Percentiles rank a stretch among this genome's conserved stretches.
phyloP scores from a whole-genome alignment of 352 stramenopile species.

The Plasmopara viticola region DNA sequence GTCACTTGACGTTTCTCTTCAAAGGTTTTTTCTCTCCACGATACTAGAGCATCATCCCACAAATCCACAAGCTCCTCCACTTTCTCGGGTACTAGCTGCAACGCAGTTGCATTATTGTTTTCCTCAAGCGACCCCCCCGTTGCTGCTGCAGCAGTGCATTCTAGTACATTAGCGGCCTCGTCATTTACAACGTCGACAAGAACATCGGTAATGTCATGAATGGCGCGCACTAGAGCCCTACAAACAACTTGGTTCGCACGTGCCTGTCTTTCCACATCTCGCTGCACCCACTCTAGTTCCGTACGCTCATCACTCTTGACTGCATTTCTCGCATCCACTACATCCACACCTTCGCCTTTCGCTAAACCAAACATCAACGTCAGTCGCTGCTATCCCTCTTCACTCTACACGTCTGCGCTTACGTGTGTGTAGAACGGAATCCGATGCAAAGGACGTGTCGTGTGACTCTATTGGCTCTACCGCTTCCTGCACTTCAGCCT shows the following conservation, averaged over 20 bases:
- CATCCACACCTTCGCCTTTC: background rate
- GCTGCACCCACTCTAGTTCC: conserved; percentile 41
- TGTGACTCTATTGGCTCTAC: conserved; percentile 5
- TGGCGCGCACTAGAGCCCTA: conserved; percentile 18
- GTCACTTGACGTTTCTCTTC: conserved; percentile 14
- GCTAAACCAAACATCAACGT: conserved; percentile 6
- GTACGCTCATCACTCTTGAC: conserved; percentile 23
- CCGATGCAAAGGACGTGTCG: conserved; percentile 14
- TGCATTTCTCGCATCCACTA: background rate
- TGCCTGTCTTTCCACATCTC: conserved; percentile 31
- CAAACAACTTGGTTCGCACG: conserved; percentile 25
- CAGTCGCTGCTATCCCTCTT: background rate
- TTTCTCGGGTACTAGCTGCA: conserved; percentile 14
- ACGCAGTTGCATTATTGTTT: conserved; percentile 15
- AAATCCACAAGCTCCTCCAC: conserved; percentile 17
- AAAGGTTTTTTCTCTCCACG: conserved; percentile 26
- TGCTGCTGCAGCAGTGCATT: conserved; percentile 9
- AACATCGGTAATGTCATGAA: conserved; percentile 25
- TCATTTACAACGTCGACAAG: conserved; percentile 19
- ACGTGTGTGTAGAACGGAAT: conserved; percentile 15
- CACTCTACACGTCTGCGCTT: conserved; percentile 1
- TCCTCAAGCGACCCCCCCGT: conserved; percentile 14
- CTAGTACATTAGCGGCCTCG: conserved; percentile 5
- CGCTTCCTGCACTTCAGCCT: conserved; percentile 4
- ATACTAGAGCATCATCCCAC: conserved; percentile 29